Evolutionary conservation across 177 flowering plant species (phyloP), one percentile per base, ranked within the genome.

Genomic region (Vitis hybrid): DNA sequence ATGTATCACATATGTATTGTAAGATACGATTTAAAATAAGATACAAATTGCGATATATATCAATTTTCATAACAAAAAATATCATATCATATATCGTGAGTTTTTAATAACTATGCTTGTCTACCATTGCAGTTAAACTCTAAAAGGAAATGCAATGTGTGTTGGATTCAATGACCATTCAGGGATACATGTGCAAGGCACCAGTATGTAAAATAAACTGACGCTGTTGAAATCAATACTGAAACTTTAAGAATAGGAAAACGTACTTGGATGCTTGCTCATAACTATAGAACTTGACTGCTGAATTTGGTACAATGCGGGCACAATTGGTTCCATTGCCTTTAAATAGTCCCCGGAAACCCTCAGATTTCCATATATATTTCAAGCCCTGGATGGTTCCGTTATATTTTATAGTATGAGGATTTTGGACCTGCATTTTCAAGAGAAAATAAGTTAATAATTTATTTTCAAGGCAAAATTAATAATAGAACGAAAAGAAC

Each of bases 301-400:
- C 98, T 2, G 98, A 94, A 75, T 94, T 94, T 39, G 98, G 98
- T 19, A 94, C 86, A 20, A 94, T 94, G 45, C 97, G 94, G 71
- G 97, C 98, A 82, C 98, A 94, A 68, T 94, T 94, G 53, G 98
- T 88, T 68, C 98, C 97, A 75, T 94, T 94, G 74, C 98, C 98
- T 79, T 90, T 94, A 72, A 90, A 92, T 70, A 94, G 45, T 66
- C 98, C 98, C 59, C 92, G 83, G 14, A 92, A 74, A 64, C 98
- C 98, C 78, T 94, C 98, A 65, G 94, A 86, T 76, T 71, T 86
- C 96, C 94, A 92, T 71, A 94, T 92, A 80, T 94, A 90, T 75
- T 90, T 86, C 75, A 94, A 78, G 53, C 98, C 98, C 84, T 92
- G 94, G 71, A 94, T 76, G 22, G 98, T 94, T 65, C 98, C 98